Evolutionary conservation across 2,329 filamentous ascomycete species (phyloP).

Genomic region (Zasmidium citrigriseum): DNA sequence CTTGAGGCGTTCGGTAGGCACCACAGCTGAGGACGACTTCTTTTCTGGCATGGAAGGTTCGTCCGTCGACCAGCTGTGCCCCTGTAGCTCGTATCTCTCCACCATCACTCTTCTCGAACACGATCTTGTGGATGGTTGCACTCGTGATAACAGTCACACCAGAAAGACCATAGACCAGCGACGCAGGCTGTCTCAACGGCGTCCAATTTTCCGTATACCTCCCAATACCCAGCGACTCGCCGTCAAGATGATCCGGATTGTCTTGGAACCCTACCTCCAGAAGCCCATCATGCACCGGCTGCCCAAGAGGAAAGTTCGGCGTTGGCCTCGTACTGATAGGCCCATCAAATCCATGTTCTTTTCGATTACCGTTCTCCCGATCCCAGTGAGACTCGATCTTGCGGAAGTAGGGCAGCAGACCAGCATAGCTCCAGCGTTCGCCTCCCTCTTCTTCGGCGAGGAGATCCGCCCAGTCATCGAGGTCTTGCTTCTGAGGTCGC

Average conservation of each 20-base stretch:
- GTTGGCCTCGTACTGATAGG: neutral
- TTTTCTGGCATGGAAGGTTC: slow-evolving; percentile 27
- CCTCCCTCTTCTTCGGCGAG: neutral
- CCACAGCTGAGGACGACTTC: slow-evolving; percentile 44
- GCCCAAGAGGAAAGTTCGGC: neutral
- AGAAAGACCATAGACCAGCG: neutral
- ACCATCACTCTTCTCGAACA: neutral
- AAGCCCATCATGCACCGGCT: neutral
- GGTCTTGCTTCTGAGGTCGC: slow-evolving; percentile 3
- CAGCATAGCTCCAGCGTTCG: slow-evolving; percentile 2
- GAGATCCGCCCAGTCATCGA: slow-evolving; percentile 3
- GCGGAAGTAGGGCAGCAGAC: slow-evolving; percentile 7
- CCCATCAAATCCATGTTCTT: slow-evolving; percentile 2
- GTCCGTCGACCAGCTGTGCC: neutral
- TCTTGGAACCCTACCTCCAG: neutral
- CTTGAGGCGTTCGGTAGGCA: slow-evolving; percentile 42
- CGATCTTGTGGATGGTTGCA: neutral
- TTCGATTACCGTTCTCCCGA: neutral
- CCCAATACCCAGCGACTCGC: neutral
- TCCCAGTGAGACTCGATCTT: slow-evolving; percentile 5
- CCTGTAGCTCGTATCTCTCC: neutral
- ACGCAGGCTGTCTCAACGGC: neutral
- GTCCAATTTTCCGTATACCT: neutral
- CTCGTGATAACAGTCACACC: neutral
- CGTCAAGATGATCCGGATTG: slow-evolving; percentile 1